Base-by-base conservation (phyloP, 805 yeast species). In the Metschnikowia henanensis region DNA sequence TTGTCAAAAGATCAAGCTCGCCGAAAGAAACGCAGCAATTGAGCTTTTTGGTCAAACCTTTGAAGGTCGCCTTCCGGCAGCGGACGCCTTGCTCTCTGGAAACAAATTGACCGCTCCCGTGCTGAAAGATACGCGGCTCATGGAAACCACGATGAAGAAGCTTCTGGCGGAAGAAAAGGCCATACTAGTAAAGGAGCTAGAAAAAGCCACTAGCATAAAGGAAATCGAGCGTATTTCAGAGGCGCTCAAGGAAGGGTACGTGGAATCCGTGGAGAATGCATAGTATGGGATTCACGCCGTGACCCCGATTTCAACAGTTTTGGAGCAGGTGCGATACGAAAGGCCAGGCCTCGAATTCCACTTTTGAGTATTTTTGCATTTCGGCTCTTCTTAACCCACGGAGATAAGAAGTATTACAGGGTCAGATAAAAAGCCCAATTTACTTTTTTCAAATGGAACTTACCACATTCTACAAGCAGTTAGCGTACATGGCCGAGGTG, bases 181-280 rank as follows among this genome's bases (percentile, higher is more conserved):
- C 12, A 63, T 65, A 35, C 62, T 91, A 37, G 72, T 81, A 49
- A 58, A 68, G 32, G 75, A 79, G 49, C 67, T 91, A 43, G 71
- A 73, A 40, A 68, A 65, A 25, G 95, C 97, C 1, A 73, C 80
- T 4, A 80, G 82, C 39, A 59, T 91, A 45, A 86, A 77, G 5
- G 97, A 91, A 50, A 86, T 90, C 6, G 86, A 83, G 45, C 66
- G 79, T 39, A 76, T 90, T 19, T 95, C 88, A 59, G 10, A 18
- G 13, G 45, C 46, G 12, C 37, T 53, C 20, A 47, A 46, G 31
- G 30, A 41, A 28, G 56, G 56, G 2, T 43, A 48, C 35, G 40
- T 45, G 17, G 39, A 9, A 9, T 19, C 37, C 9, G 18, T 33
- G 9, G 17, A 16, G 19, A 15, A 23, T 8, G 9, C 25, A 13